Evolutionary conservation across 2,329 filamentous ascomycete species (phyloP).

Genomic region (Colletotrichum higginsianum): DNA sequence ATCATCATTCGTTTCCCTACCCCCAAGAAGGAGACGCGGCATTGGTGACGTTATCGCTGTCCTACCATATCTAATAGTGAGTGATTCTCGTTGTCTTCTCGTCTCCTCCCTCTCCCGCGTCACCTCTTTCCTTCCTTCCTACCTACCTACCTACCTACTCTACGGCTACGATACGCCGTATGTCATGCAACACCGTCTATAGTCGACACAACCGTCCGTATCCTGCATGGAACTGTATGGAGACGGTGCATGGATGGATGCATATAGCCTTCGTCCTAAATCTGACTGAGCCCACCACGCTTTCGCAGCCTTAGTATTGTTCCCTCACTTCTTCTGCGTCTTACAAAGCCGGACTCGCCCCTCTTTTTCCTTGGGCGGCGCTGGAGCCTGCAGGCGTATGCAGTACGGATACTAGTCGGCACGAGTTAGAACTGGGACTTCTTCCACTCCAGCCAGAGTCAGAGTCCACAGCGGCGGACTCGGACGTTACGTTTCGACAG

Average conservation of each 20-base stretch:
- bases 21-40: conserved; percentile 12
- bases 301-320: background rate
- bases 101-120: too few relatives aligned
- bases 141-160: conserved; percentile 8
- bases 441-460: background rate
- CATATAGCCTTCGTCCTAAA: conserved; percentile 21
- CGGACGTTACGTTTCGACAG: conserved; percentile 39
- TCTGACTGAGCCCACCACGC: conserved; percentile 24
- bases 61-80: conserved; percentile 21
- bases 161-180: background rate
- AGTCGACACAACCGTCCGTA: conserved; percentile 17
- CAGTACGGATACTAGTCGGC: background rate
- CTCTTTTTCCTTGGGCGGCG: conserved; percentile 25
- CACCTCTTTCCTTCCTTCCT: background rate
- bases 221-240: conserved; percentile 26
- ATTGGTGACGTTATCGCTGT: conserved; percentile 37
- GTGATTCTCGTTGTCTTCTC: conserved; percentile 7
- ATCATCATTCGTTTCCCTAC: background rate
- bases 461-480: conserved; percentile 24
- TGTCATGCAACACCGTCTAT: conserved; percentile 21
- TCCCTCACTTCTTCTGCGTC: background rate
- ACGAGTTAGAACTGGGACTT: background rate
- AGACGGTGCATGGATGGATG: conserved; percentile 31
- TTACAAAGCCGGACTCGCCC: conserved; percentile 37
- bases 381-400: conserved; percentile 34